phyloP scores from a whole-genome alignment of 2,329 filamentous ascomycete genomes.

The Cytospora mali region DNA sequence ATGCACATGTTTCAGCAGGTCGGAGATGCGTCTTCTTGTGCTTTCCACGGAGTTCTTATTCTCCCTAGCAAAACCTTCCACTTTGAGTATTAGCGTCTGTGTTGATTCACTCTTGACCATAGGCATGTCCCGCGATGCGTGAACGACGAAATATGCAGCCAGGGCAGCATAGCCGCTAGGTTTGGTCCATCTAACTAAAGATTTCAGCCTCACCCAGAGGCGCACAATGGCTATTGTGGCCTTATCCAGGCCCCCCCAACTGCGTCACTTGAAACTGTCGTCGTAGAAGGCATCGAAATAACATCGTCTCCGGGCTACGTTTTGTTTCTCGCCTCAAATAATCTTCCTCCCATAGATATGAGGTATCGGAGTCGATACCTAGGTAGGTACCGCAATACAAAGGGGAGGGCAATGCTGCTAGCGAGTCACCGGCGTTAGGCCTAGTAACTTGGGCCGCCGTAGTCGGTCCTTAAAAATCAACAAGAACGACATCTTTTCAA shows the following conservation, averaged over 20 bases:
- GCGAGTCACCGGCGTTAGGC: slow-evolving; percentile 9
- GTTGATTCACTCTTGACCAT: neutral
- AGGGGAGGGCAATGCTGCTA: slow-evolving; percentile 7
- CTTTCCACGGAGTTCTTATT: neutral
- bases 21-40: neutral
- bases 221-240: neutral
- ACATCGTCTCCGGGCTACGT: neutral
- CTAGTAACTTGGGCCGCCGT: slow-evolving; percentile 1
- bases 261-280: neutral
- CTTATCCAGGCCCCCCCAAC: neutral
- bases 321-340: neutral
- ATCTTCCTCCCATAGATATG: neutral
- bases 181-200: neutral
- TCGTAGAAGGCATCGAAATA: neutral
- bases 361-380: neutral
- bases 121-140: neutral
- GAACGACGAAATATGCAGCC: neutral
- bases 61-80: neutral
- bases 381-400: slow-evolving; percentile 14
- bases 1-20: neutral
- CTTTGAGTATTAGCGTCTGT: neutral
- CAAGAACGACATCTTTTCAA: slow-evolving; percentile 2
- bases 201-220: neutral
- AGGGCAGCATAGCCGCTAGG: neutral
- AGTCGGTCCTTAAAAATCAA: slow-evolving; percentile 4